phyloP scores from a whole-genome alignment of 176 grass and related monocot species.

The Eragrostis curvula region DNA sequence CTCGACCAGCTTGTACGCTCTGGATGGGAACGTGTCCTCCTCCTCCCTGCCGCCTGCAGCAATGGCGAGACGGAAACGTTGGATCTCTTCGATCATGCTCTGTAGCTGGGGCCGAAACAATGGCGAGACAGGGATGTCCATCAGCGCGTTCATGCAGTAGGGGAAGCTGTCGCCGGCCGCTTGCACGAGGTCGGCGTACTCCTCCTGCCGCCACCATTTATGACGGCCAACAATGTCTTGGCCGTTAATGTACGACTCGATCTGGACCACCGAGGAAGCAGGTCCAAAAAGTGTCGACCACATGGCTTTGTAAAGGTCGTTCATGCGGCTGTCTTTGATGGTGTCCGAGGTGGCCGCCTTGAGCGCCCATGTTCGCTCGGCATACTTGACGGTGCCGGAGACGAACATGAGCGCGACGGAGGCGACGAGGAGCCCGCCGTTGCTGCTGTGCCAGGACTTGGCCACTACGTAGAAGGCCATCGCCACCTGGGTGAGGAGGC shows the following conservation, averaged over 20 bases:
- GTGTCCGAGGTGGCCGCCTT: conserved; percentile 10
- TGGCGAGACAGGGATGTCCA: neutral
- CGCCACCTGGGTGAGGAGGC: too few species aligned
- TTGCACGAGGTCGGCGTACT: conserved; percentile 17
- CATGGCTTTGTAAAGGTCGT: neutral
- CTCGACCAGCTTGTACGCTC: conserved; percentile 43
- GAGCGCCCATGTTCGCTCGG: conserved; percentile 49
- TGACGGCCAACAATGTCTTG: neutral
- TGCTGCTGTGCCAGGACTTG: neutral
- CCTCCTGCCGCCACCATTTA: conserved; percentile 4
- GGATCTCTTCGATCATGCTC: neutral
- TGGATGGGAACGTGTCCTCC: neutral
- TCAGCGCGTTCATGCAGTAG: conserved; percentile 8
- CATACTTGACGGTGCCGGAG: conserved; percentile 6
- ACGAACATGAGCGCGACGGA: neutral
- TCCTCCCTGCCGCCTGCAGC: too few species aligned
- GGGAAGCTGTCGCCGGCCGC: neutral
- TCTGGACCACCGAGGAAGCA: too few species aligned
- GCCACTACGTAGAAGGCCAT: neutral
- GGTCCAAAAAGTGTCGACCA: too few species aligned
- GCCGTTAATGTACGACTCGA: conserved; percentile 26
- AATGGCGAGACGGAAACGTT: too few species aligned
- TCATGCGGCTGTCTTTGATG: neutral
- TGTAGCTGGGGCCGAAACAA: neutral
- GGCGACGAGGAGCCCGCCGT: neutral